phyloP scores from a whole-genome alignment of 2,329 filamentous ascomycete species.

The Aspergillus jensenii region DNA sequence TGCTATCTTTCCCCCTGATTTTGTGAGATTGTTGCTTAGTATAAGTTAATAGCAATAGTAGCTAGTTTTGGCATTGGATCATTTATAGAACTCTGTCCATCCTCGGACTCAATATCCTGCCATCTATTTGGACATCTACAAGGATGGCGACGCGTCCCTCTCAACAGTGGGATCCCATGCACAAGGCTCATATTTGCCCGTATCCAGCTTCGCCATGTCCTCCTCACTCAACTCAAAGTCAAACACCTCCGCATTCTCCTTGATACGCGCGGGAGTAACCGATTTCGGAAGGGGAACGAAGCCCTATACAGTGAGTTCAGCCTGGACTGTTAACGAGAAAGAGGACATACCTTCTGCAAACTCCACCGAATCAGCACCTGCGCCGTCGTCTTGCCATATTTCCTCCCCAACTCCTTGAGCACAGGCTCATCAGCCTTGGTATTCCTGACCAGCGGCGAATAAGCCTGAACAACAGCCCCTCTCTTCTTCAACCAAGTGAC shows the following conservation, averaged over 20 bases:
- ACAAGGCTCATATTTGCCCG: constrained; percentile 56
- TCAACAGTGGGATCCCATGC: constrained; percentile 55
- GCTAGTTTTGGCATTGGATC: too few species aligned
- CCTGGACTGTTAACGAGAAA: too few species aligned
- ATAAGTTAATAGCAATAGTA: too few species aligned
- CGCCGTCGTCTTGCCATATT: constrained; percentile 57
- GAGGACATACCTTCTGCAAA: constrained; percentile 51
- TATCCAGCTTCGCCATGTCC: constrained; percentile 59
- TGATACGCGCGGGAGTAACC: constrained; percentile 59
- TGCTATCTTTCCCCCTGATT: too few species aligned
- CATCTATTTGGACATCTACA: too few species aligned
- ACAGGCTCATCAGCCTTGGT: constrained; percentile 53
- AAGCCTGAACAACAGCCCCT: constrained; percentile 61
- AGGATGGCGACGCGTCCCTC: neutral
- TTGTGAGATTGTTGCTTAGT: too few species aligned
- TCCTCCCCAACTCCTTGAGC: constrained; percentile 52
- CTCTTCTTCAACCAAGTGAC: constrained; percentile 70
- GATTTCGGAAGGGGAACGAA: constrained; percentile 65
- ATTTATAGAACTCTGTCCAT: too few species aligned
- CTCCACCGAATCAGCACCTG: constrained; percentile 64
- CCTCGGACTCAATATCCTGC: too few species aligned
- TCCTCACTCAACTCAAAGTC: constrained; percentile 60
- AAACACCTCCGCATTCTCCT: constrained; percentile 60
- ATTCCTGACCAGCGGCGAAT: constrained; percentile 48
- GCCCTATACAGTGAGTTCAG: constrained; percentile 39